These are phyloP conservation scores for Zygosaccharomyces pseudobailii DNA, from an alignment of 1,139 yeast species.

Conservation along the genomic window DNA sequence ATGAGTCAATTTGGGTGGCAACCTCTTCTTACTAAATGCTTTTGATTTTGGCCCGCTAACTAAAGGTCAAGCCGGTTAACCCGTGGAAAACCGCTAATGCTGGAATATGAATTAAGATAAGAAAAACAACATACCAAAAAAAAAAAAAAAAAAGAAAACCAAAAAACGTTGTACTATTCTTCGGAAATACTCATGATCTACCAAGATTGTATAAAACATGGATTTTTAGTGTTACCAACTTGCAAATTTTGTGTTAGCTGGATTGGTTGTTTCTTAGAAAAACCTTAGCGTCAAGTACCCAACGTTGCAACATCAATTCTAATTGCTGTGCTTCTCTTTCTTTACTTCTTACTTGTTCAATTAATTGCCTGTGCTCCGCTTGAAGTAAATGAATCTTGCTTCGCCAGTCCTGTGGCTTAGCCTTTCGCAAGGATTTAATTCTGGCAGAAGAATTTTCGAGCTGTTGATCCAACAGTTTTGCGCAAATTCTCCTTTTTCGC, in stretches of 20 bases:
- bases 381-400: no score
- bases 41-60: not conserved
- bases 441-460: not conserved
- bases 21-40: conserved; percentile 2
- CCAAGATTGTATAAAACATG: no score
- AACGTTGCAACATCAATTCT: not conserved
- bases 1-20: conserved; percentile 1
- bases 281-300: not conserved
- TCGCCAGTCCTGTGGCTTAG: no score
- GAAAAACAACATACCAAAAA: not conserved
- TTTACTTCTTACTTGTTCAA: not conserved
- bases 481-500: not conserved
- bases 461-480: not conserved
- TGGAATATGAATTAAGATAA: not conserved
- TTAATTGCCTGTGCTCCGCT: not conserved
- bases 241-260: no score
- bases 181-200: no score
- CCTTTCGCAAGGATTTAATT: no score
- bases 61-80: not conserved
- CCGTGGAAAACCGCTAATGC: not conserved
- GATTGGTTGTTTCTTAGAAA: not conserved
- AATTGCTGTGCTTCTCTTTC: not conserved
- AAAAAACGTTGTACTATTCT: no score
- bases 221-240: no score
- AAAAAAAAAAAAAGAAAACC: no score